A percentile compares a stretch with the other conserved stretches of the same genome.
Evolutionary conservation across 495 filamentous ascomycete genomes (phyloP).

Genomic region (Echria macrotheca): DNA sequence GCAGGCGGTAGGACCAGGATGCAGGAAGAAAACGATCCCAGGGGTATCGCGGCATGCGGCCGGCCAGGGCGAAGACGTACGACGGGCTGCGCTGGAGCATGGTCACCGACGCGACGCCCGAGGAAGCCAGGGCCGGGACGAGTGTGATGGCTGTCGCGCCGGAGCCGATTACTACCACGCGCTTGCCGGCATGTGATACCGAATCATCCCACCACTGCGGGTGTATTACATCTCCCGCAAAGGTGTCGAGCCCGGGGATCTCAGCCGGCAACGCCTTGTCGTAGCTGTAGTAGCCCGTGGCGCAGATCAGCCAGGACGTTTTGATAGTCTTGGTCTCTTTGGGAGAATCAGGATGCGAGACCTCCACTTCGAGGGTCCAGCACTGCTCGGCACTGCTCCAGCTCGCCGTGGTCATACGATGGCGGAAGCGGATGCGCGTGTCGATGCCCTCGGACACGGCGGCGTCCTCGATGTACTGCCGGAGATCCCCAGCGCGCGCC

Average conservation of each 20-base stretch:
- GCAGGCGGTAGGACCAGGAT: conserved; percentile 29
- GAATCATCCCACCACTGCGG: conserved; percentile 60
- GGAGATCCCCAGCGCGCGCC: conserved; percentile 54
- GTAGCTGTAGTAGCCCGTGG: conserved; percentile 68
- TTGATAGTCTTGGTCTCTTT: conserved; percentile 36
- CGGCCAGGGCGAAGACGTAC: conserved; percentile 51
- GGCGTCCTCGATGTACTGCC: conserved; percentile 56
- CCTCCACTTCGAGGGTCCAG: conserved; percentile 57
- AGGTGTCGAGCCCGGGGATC: conserved; percentile 56
- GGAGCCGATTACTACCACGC: conserved; percentile 50
- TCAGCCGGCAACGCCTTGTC: conserved; percentile 45
- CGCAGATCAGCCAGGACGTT: conserved; percentile 54
- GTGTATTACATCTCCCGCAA: conserved; percentile 52
- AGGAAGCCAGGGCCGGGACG: conserved; percentile 44
- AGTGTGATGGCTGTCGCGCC: conserved; percentile 56
- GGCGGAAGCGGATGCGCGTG: conserved; percentile 53
- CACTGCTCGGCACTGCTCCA: conserved; percentile 56
- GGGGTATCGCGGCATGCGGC: conserved; percentile 28
- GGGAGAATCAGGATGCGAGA: conserved; percentile 31
- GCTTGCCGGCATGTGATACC: conserved; percentile 45
- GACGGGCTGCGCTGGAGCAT: conserved; percentile 55
- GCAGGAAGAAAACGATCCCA: conserved; percentile 34
- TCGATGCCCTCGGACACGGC: conserved; percentile 56
- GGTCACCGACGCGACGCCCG: conserved; percentile 45
- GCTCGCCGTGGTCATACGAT: conserved; percentile 48